phyloP scores from a whole-genome alignment of 2,329 filamentous ascomycete genomes.

The Alternaria panax region DNA sequence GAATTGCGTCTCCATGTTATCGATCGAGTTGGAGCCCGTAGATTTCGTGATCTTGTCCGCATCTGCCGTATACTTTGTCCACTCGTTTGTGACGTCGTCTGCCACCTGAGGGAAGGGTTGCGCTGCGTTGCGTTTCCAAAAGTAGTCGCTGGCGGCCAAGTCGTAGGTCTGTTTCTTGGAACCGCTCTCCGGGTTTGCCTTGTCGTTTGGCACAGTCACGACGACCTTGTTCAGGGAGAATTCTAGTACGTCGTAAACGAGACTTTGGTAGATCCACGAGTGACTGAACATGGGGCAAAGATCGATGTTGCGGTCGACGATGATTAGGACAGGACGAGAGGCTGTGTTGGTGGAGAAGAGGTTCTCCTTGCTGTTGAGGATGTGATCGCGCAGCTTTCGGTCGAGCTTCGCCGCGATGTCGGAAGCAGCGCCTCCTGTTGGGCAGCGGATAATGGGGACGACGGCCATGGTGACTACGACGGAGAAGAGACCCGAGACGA shows the following conservation, averaged over 20 bases:
- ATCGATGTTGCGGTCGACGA: slow-evolving; percentile 95
- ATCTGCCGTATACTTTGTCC: slow-evolving; percentile 95
- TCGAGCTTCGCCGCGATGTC: slow-evolving; percentile 94
- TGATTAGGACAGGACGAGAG: slow-evolving; percentile 85
- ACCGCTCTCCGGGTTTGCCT: slow-evolving; percentile 75
- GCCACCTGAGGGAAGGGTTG: slow-evolving; percentile 58
- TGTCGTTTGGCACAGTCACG: slow-evolving; percentile 82
- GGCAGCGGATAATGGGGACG: slow-evolving; percentile 94
- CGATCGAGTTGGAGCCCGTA: slow-evolving; percentile 89
- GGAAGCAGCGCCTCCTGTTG: slow-evolving; percentile 90
- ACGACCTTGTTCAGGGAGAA: slow-evolving; percentile 94
- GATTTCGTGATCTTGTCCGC: slow-evolving; percentile 93
- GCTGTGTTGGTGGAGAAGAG: slow-evolving; percentile 81
- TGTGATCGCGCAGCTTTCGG: slow-evolving; percentile 92
- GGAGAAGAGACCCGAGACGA: slow-evolving; percentile 96
- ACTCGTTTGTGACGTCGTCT: slow-evolving; percentile 92
- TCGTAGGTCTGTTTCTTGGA: slow-evolving; percentile 90
- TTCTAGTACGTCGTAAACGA: slow-evolving; percentile 55
- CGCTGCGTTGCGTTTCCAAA: slow-evolving; percentile 92
- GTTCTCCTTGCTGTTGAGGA: slow-evolving; percentile 97
- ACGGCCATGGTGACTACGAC: slow-evolving; percentile 99
- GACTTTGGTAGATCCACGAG: slow-evolving; percentile 70
- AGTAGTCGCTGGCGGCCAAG: slow-evolving; percentile 88
- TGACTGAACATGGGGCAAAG: slow-evolving; percentile 98
- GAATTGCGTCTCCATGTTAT: slow-evolving; percentile 89